Percentiles rank a stretch among this genome's conserved stretches.
Conservation (phyloP, 148 eudicot genomes). For the Agrostemma githago region DNA sequence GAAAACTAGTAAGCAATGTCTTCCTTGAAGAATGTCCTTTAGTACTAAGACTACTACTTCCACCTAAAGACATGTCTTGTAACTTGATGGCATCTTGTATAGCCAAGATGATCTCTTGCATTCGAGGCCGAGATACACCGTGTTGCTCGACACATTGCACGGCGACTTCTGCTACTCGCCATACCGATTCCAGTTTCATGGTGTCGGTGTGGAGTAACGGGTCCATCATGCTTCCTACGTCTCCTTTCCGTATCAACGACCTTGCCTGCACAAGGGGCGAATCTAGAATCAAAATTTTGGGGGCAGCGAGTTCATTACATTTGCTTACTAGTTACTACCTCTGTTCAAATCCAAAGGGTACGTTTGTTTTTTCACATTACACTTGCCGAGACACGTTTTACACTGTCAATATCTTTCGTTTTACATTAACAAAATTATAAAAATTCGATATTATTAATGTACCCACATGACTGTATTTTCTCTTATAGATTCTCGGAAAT, state of each 20-base stretch:
- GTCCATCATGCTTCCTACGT: conserved; percentile 79
- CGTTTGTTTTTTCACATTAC: no score
- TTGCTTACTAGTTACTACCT: no score
- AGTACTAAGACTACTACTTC: conserved; percentile 25
- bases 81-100: conserved; percentile 88
- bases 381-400: no score
- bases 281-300: no score
- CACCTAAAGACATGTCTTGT: conserved; percentile 35
- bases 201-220: conserved; percentile 43
- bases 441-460: no score
- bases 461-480: no score
- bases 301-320: no score
- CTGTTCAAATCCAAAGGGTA: no score
- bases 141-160: conserved; percentile 77
- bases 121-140: conserved; percentile 65
- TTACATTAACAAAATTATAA: no score
- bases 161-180: conserved; percentile 93
- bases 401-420: no score
- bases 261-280: conserved; percentile 52
- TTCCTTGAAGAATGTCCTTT: conserved; percentile 62
- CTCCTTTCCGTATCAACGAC: conserved; percentile 85
- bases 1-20: conserved; percentile 86
- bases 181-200: conserved; percentile 71
- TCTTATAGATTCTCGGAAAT: no score
- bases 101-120: conserved; percentile 85